phyloP scores from a whole-genome alignment of 176 grass and related monocot genomes.

The Zizania latifolia region DNA sequence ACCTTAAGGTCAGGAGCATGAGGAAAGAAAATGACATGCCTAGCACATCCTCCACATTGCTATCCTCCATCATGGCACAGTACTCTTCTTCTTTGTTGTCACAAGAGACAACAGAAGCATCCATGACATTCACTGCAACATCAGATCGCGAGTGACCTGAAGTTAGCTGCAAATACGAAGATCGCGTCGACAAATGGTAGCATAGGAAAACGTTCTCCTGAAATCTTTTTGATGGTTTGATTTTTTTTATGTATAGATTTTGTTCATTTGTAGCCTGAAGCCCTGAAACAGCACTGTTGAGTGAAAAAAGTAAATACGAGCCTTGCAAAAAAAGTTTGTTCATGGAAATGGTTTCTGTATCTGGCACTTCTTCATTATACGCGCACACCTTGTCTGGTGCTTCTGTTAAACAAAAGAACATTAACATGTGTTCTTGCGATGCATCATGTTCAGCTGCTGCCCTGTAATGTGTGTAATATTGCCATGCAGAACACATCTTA shows the following conservation, averaged over 20 bases:
- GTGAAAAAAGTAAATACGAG: conserved; percentile 18
- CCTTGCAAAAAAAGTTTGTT: not conserved
- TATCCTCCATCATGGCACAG: conserved; percentile 39
- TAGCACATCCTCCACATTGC: conserved; percentile 11
- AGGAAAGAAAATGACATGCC: conserved; percentile 33
- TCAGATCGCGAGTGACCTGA: conserved; percentile 34
- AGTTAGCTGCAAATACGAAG: not conserved
- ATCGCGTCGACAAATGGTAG: conserved; percentile 1
- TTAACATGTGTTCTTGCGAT: not conserved
- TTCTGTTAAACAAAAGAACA: not conserved
- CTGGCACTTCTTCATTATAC: conserved; percentile 5
- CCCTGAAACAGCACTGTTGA: conserved; percentile 21
- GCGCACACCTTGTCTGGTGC: not conserved
- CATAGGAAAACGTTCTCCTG: not conserved
- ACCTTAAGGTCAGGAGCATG: conserved; percentile 63
- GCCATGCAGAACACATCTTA: not conserved
- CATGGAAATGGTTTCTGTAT: not conserved
- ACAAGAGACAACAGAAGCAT: conserved; percentile 44
- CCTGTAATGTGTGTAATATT: not conserved
- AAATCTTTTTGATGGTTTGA: not conserved
- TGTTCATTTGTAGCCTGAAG: conserved; percentile 17
- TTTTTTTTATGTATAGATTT: conserved; percentile 35
- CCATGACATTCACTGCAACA: conserved; percentile 45
- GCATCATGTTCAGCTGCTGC: not conserved
- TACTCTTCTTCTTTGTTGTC: conserved; percentile 39